Conservation (phyloP, 2,329 filamentous ascomycete genomes). For the Pseudocercospora crystallina region DNA sequence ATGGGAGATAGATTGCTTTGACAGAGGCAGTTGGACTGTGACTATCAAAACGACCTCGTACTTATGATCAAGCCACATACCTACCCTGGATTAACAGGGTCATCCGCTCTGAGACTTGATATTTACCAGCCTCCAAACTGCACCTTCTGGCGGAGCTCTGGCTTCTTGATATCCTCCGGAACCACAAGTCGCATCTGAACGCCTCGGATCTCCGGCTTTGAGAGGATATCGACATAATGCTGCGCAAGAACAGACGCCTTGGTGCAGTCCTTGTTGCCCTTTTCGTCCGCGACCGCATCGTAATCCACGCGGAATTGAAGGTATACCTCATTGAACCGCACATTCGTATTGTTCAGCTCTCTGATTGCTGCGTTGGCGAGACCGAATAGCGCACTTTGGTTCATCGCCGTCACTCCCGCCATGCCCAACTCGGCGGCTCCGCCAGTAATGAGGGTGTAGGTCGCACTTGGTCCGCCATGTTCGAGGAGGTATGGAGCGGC, state of each 20-base stretch:
- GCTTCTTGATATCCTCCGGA: too few species aligned
- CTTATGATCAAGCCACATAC: too few species aligned
- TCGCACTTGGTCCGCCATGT: constrained; percentile 27
- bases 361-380: constrained; percentile 35
- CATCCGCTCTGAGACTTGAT: too few species aligned
- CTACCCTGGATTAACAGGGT: too few species aligned
- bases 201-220: background rate
- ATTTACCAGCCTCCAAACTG: too few species aligned
- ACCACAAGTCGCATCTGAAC: constrained; percentile 1
- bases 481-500: constrained; percentile 37
- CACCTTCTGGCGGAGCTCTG: too few species aligned
- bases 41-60: too few species aligned
- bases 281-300: constrained; percentile 9
- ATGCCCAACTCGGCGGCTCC: background rate
- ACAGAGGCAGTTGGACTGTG: too few species aligned
- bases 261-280: constrained; percentile 5
- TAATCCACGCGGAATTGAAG: constrained; percentile 26
- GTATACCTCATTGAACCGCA: constrained; percentile 45
- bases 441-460: constrained; percentile 30
- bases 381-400: constrained; percentile 40
- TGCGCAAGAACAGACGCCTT: constrained; percentile 13
- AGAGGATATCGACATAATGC: constrained; percentile 12
- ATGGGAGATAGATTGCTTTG: too few species aligned
- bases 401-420: constrained; percentile 28
- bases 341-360: constrained; percentile 34